Evolutionary conservation across 2,329 filamentous ascomycete genomes (phyloP).

Genomic region (Nemania abortiva): DNA sequence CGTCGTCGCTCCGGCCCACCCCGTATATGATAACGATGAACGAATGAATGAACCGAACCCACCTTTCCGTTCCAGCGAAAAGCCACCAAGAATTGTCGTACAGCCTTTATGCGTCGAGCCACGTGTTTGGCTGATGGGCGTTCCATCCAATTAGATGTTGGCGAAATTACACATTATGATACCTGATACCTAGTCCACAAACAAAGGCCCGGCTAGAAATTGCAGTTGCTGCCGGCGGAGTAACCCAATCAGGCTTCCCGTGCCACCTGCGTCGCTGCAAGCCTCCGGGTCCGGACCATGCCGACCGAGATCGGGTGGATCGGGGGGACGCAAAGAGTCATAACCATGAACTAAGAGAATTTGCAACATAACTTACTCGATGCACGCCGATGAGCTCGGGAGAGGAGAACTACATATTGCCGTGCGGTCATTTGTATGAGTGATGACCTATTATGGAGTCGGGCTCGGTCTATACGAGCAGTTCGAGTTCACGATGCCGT

Average conservation of each 20-base stretch:
- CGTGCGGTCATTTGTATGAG: not conserved
- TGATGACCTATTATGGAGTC: slow-evolving; percentile 2
- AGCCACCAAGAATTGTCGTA: not conserved
- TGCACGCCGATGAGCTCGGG: slow-evolving; percentile 10
- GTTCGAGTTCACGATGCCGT: not conserved
- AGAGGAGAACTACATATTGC: not conserved
- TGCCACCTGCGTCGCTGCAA: slow-evolving; percentile 8
- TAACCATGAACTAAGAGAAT: slow-evolving; percentile 25
- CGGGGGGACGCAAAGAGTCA: slow-evolving; percentile 33
- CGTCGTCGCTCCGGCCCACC: slow-evolving; percentile 7
- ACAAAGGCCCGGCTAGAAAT: not conserved
- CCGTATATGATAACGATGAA: not conserved
- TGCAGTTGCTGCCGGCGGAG: slow-evolving; percentile 15
- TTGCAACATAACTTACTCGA: not conserved
- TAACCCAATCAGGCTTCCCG: slow-evolving; percentile 31
- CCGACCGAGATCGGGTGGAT: slow-evolving; percentile 32
- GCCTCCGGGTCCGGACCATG: slow-evolving; percentile 33
- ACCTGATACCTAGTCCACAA: not conserved
- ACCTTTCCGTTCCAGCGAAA: not conserved
- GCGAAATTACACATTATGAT: not conserved
- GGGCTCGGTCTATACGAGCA: not conserved
- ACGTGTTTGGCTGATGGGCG: slow-evolving; percentile 18
- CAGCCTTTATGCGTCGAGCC: slow-evolving; percentile 12
- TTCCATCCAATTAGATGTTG: not conserved
- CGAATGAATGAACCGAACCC: not conserved